Evolutionary conservation across 2,329 filamentous ascomycete species (phyloP).

Genomic region (Knufia petricola): DNA sequence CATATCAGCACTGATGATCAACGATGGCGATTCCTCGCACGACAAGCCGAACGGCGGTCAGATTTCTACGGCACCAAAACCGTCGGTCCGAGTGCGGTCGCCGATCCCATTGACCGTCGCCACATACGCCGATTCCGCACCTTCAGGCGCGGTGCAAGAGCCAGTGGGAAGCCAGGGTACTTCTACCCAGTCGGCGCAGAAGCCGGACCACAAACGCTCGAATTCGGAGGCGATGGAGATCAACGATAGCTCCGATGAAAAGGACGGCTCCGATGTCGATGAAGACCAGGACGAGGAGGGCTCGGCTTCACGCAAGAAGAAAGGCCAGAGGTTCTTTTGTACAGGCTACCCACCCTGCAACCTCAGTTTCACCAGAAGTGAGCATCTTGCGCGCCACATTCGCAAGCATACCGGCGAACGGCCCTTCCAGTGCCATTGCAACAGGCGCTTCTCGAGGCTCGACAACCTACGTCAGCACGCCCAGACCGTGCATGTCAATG

Average conservation of each 20-base stretch:
- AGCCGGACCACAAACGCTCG: conserved; percentile 39
- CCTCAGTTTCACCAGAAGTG: conserved; percentile 88
- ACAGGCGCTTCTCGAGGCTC: conserved; percentile 79
- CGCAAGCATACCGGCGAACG: conserved; percentile 96
- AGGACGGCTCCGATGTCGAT: conserved; percentile 54
- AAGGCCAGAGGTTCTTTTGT: conserved; percentile 92
- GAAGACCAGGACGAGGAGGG: conserved; percentile 52
- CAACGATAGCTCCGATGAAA: conserved; percentile 49
- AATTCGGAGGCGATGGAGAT: conserved; percentile 17
- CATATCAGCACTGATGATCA: conserved; percentile 8
- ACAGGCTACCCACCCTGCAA: conserved; percentile 90
- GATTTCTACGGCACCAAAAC: background rate
- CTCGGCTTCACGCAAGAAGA: conserved; percentile 86
- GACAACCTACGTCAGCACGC: conserved; percentile 96
- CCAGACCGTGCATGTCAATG: conserved; percentile 94
- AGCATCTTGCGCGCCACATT: conserved; percentile 90
- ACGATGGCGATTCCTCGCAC: background rate
- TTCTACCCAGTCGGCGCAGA: background rate
- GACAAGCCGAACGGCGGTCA: background rate
- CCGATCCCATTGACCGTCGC: background rate
- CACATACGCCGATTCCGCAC: background rate
- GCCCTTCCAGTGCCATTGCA: conserved; percentile 93
- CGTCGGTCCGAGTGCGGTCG: conserved; percentile 1
- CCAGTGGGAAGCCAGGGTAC: background rate
- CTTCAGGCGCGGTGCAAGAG: background rate